Evolutionary conservation across 352 stramenopile species (phyloP), one percentile per base, ranked within the genome.

Genomic region (Globisporangium yorkense): DNA sequence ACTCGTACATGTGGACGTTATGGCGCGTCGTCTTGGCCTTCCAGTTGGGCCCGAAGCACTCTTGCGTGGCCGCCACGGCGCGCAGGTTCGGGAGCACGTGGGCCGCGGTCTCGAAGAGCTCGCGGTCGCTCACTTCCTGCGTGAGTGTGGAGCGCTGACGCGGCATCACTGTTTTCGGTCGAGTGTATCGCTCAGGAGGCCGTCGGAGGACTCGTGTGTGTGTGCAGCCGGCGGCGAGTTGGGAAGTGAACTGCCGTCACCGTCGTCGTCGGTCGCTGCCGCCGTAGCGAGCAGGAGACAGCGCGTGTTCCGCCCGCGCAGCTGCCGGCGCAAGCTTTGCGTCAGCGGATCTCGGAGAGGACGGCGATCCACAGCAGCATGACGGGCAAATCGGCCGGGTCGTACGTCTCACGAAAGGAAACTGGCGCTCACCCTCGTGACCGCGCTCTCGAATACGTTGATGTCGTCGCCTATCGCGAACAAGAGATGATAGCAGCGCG

Each of bases 61-160:
- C 59, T 16, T 56, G 51, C 8, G 50, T 50, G 4, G 64, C 20
- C 13, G 57, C 50, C n/a, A 65, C 58, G 1, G 57, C 70, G 20
- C 62, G 60, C n/a, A 75, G 52, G 41, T 71, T 61, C 31, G 67
- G 64, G 29, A 75, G 46, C 27, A 72, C 67, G 45, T 63, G 58
- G 29, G 62, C 46, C 20, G 55, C 64, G 56, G 67, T 57, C 43
- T 70, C 57, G 31, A 63, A 63, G 46, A 75, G 61, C 57, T 71
- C 54, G 20, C 58, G 55, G 39, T 75, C 67, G 15, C 60, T 63
- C 20, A 75, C 47, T 8, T 72, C 57, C 52, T 75, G 63, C 20
- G 65, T 63, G 21, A 71, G 63, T 9, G 39, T 45, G 43, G 59
- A 59, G 41, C 53, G 37, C 37, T 43, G 37, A 5, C 37, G 37